Percentiles rank a stretch among this genome's conserved stretches.
These are phyloP conservation scores for Acanthamoeba culbertsoni DNA, from an alignment of 208 protist species.

Conservation along the genomic window DNA sequence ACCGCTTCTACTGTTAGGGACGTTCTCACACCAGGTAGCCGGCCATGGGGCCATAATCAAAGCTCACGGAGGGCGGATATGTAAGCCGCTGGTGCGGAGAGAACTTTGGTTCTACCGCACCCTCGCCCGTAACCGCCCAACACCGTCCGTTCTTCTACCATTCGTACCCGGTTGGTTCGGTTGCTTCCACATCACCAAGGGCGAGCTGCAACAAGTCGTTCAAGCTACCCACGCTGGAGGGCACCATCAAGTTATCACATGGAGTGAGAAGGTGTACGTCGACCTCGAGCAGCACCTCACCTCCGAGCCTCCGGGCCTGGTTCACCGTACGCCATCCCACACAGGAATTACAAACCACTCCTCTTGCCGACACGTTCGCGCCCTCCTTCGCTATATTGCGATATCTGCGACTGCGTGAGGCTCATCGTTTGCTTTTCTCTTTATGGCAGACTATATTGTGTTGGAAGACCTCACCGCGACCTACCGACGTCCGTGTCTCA, in stretches of 20 bases:
- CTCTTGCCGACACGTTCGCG: neutral
- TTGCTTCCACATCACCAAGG: conserved; percentile 12
- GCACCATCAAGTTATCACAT: neutral
- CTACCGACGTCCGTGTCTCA: neutral
- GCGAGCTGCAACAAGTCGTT: neutral
- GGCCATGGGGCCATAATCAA: conserved; percentile 12
- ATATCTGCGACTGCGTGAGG: neutral
- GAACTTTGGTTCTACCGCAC: conserved; percentile 3
- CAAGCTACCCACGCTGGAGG: neutral
- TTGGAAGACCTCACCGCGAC: neutral
- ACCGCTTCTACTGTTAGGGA: neutral
- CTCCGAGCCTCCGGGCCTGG: neutral
- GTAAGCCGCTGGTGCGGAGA: neutral
- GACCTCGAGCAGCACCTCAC: conserved; percentile 2
- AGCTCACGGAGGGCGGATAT: neutral
- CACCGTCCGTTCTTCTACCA: neutral
- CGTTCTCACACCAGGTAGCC: conserved; percentile 44
- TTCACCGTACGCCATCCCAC: neutral
- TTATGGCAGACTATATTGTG: conserved; percentile 18
- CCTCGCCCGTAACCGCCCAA: neutral
- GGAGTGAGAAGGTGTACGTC: conserved; percentile 30
- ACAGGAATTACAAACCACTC: neutral
- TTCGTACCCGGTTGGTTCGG: conserved; percentile 10
- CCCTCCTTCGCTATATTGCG: neutral
- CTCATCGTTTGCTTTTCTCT: neutral